Evolutionary conservation across 208 protist genomes (phyloP).

Genomic region (Crithidia fasciculata): DNA sequence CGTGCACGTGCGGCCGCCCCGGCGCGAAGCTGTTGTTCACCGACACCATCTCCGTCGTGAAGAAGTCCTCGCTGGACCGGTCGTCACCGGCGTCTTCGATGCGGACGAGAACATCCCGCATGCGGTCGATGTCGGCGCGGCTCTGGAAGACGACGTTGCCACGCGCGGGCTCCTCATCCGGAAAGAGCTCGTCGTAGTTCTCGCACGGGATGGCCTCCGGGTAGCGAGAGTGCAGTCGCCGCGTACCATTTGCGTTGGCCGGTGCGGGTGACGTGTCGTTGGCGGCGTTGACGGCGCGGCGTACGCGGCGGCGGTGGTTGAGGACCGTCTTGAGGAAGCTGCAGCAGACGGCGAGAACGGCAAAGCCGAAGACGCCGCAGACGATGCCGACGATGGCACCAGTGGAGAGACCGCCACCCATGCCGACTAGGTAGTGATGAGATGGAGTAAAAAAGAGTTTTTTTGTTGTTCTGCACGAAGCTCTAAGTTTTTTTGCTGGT

Average conservation of each 20-base stretch:
- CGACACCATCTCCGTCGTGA: constrained; percentile 8
- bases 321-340: constrained; percentile 9
- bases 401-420: constrained; percentile 4
- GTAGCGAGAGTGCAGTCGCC: background rate
- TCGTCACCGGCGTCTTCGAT: constrained; percentile 12
- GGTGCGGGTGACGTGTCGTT: background rate
- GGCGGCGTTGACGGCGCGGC: constrained; percentile 2
- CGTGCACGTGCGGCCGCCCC: background rate
- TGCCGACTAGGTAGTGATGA: background rate
- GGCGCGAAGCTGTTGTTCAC: constrained; percentile 12
- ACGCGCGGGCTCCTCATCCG: constrained; percentile 5
- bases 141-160: constrained; percentile 31
- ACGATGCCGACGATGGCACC: constrained; percentile 16
- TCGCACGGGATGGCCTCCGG: constrained; percentile 19
- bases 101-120: constrained; percentile 14
- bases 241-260: background rate
- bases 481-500: background rate
- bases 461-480: background rate
- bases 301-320: constrained; percentile 10
- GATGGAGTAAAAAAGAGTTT: background rate
- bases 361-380: background rate
- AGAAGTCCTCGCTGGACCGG: constrained; percentile 6
- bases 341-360: background rate
- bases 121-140: constrained; percentile 14
- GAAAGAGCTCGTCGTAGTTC: constrained; percentile 14